Evolutionary conservation across 2,329 filamentous ascomycete species (phyloP).

Genomic region (Fusarium protoensiforme): DNA sequence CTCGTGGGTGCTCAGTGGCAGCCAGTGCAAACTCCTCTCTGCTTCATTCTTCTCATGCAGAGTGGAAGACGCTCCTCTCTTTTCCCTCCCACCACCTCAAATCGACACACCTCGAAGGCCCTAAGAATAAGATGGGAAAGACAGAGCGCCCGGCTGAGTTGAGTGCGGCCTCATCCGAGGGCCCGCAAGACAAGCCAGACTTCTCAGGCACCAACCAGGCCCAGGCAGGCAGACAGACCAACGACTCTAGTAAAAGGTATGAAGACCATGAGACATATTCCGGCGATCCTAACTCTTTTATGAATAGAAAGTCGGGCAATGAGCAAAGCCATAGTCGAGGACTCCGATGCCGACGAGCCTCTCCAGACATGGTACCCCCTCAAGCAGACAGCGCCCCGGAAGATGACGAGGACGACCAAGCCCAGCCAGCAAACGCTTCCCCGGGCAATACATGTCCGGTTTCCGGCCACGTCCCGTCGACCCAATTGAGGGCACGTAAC

Average conservation of each 20-base stretch:
- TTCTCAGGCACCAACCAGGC: not conserved
- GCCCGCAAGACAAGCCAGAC: not conserved
- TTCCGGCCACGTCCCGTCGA: not conserved
- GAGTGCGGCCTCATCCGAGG: not conserved
- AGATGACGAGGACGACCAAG: not conserved
- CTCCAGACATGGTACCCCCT: not conserved
- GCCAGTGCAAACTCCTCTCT: not conserved
- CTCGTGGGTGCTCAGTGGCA: not conserved
- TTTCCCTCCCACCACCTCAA: not conserved
- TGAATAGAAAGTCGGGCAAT: not conserved
- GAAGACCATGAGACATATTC: not conserved
- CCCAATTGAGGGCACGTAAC: not conserved
- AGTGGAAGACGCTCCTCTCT: not conserved
- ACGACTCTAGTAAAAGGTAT: not conserved
- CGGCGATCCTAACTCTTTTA: not conserved
- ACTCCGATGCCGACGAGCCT: not conserved
- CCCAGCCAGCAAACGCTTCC: not conserved
- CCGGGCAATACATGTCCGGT: not conserved
- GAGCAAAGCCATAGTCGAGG: not conserved
- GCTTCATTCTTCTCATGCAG: not conserved
- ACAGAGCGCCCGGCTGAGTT: not conserved
- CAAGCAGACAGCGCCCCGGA: not conserved
- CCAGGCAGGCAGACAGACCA: not conserved
- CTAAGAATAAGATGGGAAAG: not conserved
- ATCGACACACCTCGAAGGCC: not conserved